Base-by-base conservation (phyloP, 805 yeast genomes). In the Sporopachydermia quercuum region DNA sequence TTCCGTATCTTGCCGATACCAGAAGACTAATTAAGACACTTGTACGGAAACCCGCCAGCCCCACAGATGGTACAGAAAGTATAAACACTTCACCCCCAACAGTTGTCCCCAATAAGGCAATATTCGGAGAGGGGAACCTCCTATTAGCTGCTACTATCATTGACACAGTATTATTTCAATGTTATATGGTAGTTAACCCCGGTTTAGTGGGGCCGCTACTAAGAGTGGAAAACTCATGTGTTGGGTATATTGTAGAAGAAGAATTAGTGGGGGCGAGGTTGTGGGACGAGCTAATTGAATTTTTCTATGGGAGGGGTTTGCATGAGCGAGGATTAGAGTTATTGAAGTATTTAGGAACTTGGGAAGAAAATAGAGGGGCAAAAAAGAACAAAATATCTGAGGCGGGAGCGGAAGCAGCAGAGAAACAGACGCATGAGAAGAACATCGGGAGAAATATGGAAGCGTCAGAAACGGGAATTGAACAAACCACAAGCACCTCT, bases 201-300 rank as follows among this genome's bases (percentile, higher is more conserved):
- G 69, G 78, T 45, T 64, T 89, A 53, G 69, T 89, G 11, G 94
- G 89, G 0, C 91, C 97, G 0, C 69, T 89, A 15, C 64, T 89
- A 3, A 65, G 97, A 38, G 67, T 85, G 2, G 70, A 73, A 18
- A 91, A 87, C 54, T 63, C 66, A 47, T 85, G 96, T 60, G 77
- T 78, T 48, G 67, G 78, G 3, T 61, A 63, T 1, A 64, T 72
- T 2, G 94, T 84, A 1, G 71, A 72, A 38, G 55, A 58, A 6
- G 66, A 71, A 39, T 65, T 85, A 18, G 54, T 66, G 6, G 51
- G 58, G 3, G 60, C 66, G 4, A 59, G 63, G 2, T 68, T 72
- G 51, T 71, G 71, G 48, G 69, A 70, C 19, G 96, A 85, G 49
- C 62, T 87, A 35, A 67, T 84, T 5, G 94, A 82, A 50, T 87